Percentiles rank a stretch among this genome's conserved stretches.
These are phyloP conservation scores for Euryodendron excelsum DNA, from an alignment of 148 eudicot genomes.

Conservation along the genomic window DNA sequence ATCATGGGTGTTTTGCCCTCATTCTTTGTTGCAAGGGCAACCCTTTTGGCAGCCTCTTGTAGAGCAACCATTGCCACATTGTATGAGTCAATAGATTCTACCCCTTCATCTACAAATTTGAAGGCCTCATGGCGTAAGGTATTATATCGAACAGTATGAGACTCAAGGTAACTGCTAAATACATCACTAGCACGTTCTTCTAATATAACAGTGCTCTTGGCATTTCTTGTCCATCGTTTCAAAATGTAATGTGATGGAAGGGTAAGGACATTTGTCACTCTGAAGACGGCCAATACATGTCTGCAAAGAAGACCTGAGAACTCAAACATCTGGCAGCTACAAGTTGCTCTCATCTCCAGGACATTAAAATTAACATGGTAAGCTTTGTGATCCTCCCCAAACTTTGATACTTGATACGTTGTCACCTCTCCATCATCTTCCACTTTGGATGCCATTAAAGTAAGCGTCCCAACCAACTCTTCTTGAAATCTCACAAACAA, in stretches of 20 bases:
- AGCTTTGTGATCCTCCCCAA: slow-evolving; percentile 52
- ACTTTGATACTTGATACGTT: slow-evolving; percentile 50
- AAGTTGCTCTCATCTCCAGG: slow-evolving; percentile 50
- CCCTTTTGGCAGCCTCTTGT: slow-evolving; percentile 45
- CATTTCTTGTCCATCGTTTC: slow-evolving; percentile 56
- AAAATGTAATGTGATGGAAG: slow-evolving; percentile 52
- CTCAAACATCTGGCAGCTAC: slow-evolving; percentile 66
- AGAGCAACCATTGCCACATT: slow-evolving; percentile 45
- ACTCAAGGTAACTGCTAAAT: slow-evolving; percentile 47
- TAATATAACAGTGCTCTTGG: slow-evolving; percentile 48
- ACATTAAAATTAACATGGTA: slow-evolving; percentile 54
- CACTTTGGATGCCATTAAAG: slow-evolving; percentile 55
- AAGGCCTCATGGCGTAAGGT: slow-evolving; percentile 51
- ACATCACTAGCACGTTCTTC: slow-evolving; percentile 37
- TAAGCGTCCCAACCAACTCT: slow-evolving; percentile 56
- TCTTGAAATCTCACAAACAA: slow-evolving; percentile 54
- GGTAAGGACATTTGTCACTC: slow-evolving; percentile 61
- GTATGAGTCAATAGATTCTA: slow-evolving; percentile 42
- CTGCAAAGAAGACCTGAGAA: slow-evolving; percentile 66
- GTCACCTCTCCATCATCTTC: slow-evolving; percentile 54
- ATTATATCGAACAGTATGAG: slow-evolving; percentile 54
- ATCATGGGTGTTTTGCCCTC: slow-evolving; percentile 32
- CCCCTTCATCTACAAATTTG: slow-evolving; percentile 54
- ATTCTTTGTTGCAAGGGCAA: slow-evolving; percentile 32
- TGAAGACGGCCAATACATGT: slow-evolving; percentile 57